phyloP scores from a whole-genome alignment of 2,329 filamentous ascomycete species.

The Coniochaeta sp. region DNA sequence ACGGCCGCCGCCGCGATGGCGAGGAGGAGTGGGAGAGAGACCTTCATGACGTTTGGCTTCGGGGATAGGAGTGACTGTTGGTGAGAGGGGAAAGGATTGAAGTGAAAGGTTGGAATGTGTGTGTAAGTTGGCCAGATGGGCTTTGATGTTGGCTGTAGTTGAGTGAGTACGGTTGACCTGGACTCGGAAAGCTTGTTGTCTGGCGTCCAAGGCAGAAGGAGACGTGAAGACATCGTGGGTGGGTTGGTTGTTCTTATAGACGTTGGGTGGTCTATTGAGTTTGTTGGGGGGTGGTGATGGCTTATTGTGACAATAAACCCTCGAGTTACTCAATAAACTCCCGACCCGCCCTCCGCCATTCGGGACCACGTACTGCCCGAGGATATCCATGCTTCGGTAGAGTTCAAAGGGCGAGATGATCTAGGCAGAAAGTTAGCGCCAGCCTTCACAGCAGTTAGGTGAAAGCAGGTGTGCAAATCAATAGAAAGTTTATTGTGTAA shows the following conservation, averaged over 20 bases:
- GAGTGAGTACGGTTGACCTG: not conserved
- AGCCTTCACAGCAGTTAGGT: not conserved
- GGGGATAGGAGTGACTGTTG: too few species aligned
- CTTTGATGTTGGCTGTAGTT: not conserved
- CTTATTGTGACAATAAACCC: constrained; percentile 4
- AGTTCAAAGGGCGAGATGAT: not conserved
- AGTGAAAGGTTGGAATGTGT: not conserved
- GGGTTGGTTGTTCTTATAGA: not conserved
- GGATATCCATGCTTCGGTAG: not conserved
- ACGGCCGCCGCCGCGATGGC: constrained; percentile 16
- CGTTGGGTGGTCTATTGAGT: not conserved
- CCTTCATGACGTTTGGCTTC: constrained; percentile 23
- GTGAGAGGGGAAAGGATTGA: not conserved
- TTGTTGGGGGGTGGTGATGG: not conserved
- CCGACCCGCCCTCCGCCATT: not conserved
- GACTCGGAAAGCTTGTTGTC: not conserved
- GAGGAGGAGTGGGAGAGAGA: constrained; percentile 16
- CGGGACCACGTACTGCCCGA: not conserved
- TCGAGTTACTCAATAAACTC: not conserved
- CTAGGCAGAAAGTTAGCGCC: not conserved
- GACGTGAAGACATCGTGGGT: not conserved
- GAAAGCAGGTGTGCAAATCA: not conserved
- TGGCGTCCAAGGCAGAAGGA: not conserved
- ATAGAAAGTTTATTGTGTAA: not conserved
- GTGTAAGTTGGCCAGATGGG: not conserved